Conservation (phyloP, 768 basidiomycete genomes). For the Lactarius hengduanensis region DNA sequence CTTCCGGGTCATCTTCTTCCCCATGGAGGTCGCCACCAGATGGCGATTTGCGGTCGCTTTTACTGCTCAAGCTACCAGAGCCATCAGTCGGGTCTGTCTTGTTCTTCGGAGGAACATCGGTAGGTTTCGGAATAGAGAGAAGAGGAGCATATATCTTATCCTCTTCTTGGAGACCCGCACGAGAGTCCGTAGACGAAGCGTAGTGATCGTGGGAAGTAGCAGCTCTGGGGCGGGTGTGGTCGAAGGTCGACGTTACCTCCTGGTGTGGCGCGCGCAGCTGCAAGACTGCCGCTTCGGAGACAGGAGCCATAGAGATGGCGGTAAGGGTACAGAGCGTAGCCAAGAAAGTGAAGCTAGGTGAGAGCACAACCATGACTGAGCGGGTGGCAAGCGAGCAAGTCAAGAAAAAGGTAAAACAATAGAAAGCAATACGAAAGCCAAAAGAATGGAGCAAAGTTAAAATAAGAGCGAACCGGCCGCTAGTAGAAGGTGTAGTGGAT, state of each 20-base stretch:
- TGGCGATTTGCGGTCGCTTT: not conserved
- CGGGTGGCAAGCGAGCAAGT: not conserved
- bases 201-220: not conserved
- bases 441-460: constrained; percentile 21
- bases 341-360: constrained; percentile 46
- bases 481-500: constrained; percentile 21
- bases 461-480: constrained; percentile 26
- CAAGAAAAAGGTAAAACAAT: constrained; percentile 3
- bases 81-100: not conserved
- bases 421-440: constrained; percentile 27
- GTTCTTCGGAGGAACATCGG: not conserved
- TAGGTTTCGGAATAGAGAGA: constrained; percentile 16
- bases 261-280: constrained; percentile 15
- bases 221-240: not conserved
- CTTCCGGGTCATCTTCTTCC: not conserved
- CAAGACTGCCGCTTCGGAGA: constrained; percentile 44
- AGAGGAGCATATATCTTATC: constrained; percentile 10
- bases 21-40: not conserved
- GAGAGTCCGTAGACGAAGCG: not conserved
- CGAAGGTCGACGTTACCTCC: not conserved
- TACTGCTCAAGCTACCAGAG: not conserved
- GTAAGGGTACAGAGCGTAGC: constrained; percentile 48
- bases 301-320: constrained; percentile 41
- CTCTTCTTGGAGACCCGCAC: not conserved
- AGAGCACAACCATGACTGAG: constrained; percentile 48